Percentiles rank a stretch among this genome's conserved stretches.
Conservation (phyloP, 2,329 filamentous ascomycete species). For the Penicillium corylophilum region DNA sequence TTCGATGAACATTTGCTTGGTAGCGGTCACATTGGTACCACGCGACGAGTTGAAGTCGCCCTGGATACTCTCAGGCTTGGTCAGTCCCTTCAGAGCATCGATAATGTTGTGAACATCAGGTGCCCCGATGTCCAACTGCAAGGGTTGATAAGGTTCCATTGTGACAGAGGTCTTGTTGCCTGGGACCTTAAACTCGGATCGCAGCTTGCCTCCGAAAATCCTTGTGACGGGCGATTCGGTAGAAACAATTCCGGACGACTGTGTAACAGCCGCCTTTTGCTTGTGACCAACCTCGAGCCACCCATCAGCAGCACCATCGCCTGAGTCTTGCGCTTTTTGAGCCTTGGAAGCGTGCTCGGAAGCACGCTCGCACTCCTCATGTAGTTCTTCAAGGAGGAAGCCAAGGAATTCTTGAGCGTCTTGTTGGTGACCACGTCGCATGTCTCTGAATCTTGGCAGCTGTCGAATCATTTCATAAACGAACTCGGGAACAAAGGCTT, state of each 20-base stretch:
- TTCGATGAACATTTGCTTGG: conserved; percentile 94
- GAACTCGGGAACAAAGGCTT: conserved; percentile 88
- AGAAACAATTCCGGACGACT: conserved; percentile 73
- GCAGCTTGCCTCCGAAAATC: conserved; percentile 88
- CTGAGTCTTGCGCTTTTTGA: conserved; percentile 46
- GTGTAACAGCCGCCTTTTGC: conserved; percentile 81
- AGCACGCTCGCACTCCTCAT: conserved; percentile 83
- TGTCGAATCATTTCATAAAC: conserved; percentile 90
- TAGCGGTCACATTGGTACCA: conserved; percentile 73
- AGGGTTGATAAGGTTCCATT: conserved; percentile 85
- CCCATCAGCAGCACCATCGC: conserved; percentile 55
- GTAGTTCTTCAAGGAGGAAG: conserved; percentile 85
- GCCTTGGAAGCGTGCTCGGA: conserved; percentile 58
- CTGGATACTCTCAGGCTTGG: conserved; percentile 78
- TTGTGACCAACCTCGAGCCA: conserved; percentile 95
- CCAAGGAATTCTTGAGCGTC: conserved; percentile 97
- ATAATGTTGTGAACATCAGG: conserved; percentile 85
- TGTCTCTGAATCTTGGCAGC: conserved; percentile 82
- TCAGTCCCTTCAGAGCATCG: conserved; percentile 83
- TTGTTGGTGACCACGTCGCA: conserved; percentile 94
- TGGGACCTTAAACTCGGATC: conserved; percentile 83
- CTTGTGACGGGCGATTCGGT: conserved; percentile 82
- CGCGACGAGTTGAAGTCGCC: conserved; percentile 79
- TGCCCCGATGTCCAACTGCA: conserved; percentile 91
- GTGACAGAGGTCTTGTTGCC: conserved; percentile 90